Percentiles rank a stretch among this genome's conserved stretches.
Evolutionary conservation across 176 grass and related monocot genomes (phyloP).

Genomic region (Phoenix roebelenii): DNA sequence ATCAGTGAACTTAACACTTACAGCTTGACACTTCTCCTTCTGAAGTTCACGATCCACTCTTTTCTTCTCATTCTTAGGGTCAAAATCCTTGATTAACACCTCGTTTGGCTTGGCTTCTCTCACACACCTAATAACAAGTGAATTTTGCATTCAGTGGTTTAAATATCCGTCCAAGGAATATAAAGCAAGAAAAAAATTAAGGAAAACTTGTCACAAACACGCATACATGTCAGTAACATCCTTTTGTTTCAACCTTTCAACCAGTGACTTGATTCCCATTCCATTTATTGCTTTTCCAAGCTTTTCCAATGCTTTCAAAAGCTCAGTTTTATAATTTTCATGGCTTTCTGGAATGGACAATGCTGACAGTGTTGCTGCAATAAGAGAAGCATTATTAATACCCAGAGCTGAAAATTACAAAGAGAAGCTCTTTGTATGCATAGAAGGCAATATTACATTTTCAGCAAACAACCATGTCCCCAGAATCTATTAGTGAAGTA

Average conservation of each 20-base stretch:
- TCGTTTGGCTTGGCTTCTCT: slow-evolving; percentile 37
- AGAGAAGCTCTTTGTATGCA: no score
- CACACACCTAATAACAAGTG: slow-evolving; percentile 20
- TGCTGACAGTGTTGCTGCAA: slow-evolving; percentile 40
- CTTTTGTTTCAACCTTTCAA: slow-evolving; percentile 47
- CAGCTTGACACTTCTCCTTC: slow-evolving; percentile 45
- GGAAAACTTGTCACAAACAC: not conserved
- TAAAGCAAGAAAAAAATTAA: not conserved
- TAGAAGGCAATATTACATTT: no score
- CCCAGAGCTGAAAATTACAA: no score
- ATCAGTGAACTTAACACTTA: slow-evolving; percentile 22
- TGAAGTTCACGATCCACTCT: slow-evolving; percentile 28
- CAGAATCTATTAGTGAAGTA: no score
- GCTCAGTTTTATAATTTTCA: slow-evolving; percentile 33
- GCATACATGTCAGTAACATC: slow-evolving; percentile 44
- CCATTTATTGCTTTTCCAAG: slow-evolving; percentile 56
- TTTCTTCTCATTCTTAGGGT: slow-evolving; percentile 30
- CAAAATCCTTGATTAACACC: slow-evolving; percentile 34
- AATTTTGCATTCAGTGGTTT: slow-evolving; percentile 15
- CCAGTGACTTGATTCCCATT: slow-evolving; percentile 49
- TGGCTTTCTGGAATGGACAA: slow-evolving; percentile 23
- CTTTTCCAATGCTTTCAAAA: slow-evolving; percentile 25
- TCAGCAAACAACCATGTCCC: no score
- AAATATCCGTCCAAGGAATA: slow-evolving; percentile 7
- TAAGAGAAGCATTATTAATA: not conserved